Conservation (phyloP, 2,329 filamentous ascomycete species). For the Talaromyces sp. region DNA sequence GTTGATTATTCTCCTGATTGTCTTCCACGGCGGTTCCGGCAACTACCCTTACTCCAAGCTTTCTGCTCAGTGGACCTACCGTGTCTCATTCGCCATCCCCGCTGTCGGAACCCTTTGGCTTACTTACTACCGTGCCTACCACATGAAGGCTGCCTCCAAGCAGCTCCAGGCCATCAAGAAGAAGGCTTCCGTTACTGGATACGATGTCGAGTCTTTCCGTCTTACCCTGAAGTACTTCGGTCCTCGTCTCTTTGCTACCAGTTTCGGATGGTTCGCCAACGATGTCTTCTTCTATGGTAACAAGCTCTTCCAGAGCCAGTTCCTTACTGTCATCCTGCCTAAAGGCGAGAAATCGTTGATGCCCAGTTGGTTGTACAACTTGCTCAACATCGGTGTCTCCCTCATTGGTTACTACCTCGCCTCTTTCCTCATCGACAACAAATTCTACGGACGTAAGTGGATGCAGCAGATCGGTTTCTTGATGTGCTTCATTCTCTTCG, state of each 20-base stretch:
- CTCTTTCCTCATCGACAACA: slow-evolving; percentile 88
- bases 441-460: slow-evolving; percentile 91
- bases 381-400: slow-evolving; percentile 85
- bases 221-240: slow-evolving; percentile 81
- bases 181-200: slow-evolving; percentile 83
- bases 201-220: slow-evolving; percentile 80
- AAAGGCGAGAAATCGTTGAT: slow-evolving; percentile 67
- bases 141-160: slow-evolving; percentile 86
- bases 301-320: slow-evolving; percentile 92
- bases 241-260: slow-evolving; percentile 79
- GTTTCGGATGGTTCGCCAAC: slow-evolving; percentile 90
- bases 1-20: slow-evolving; percentile 79
- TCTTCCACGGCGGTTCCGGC: slow-evolving; percentile 79
- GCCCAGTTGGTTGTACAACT: slow-evolving; percentile 86
- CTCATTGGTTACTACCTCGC: slow-evolving; percentile 87
- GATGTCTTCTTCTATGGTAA: slow-evolving; percentile 99
- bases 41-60: slow-evolving; percentile 73
- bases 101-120: slow-evolving; percentile 91
- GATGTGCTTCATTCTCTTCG: slow-evolving; percentile 89
- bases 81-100: slow-evolving; percentile 86
- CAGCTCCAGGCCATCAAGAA: slow-evolving; percentile 80
- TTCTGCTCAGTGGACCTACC: slow-evolving; percentile 87
- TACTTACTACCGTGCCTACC: slow-evolving; percentile 91
- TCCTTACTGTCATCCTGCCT: slow-evolving; percentile 78
- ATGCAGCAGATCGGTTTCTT: slow-evolving; percentile 96